Conservation (phyloP, 2,329 filamentous ascomycete genomes). For the Pseudogymnoascus sp. region DNA sequence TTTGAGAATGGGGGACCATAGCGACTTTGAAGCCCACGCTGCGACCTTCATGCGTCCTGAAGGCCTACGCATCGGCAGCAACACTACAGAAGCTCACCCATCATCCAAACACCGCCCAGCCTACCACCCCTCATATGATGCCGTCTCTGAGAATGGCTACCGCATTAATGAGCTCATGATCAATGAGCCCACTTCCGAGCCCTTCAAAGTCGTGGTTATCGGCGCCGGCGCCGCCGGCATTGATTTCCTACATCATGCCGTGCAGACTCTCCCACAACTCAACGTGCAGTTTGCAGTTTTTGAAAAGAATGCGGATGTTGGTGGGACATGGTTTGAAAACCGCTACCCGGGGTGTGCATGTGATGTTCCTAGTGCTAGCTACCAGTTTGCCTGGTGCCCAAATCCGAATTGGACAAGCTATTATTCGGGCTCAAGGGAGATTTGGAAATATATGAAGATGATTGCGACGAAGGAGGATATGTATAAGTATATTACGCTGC, state of each 20-base stretch:
- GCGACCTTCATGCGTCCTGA: background rate
- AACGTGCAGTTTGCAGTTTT: background rate
- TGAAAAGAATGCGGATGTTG: slow-evolving; percentile 44
- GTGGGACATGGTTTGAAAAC: slow-evolving; percentile 49
- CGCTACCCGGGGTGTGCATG: slow-evolving; percentile 48
- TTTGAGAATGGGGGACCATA: background rate
- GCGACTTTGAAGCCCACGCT: background rate
- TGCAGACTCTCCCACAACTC: background rate
- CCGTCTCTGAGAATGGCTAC: background rate
- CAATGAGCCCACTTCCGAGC: background rate
- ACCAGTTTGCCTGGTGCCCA: slow-evolving; percentile 26
- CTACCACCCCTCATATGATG: background rate
- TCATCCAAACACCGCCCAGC: background rate
- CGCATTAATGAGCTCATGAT: background rate
- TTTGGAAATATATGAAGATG: slow-evolving; percentile 29
- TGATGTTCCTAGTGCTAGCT: slow-evolving; percentile 51
- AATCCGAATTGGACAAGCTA: slow-evolving; percentile 26
- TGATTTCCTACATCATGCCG: background rate
- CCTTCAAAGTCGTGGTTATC: background rate
- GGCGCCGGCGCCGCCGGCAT: background rate
- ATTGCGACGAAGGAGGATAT: slow-evolving; percentile 28
- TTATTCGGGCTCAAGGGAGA: slow-evolving; percentile 25
- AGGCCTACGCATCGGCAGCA: background rate
- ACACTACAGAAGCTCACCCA: background rate
- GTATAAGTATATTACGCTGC: slow-evolving; percentile 37